A percentile compares a stretch with the other conserved stretches of the same genome.
phyloP scores from a whole-genome alignment of 805 yeast genomes.

The Candida sithepensis region DNA sequence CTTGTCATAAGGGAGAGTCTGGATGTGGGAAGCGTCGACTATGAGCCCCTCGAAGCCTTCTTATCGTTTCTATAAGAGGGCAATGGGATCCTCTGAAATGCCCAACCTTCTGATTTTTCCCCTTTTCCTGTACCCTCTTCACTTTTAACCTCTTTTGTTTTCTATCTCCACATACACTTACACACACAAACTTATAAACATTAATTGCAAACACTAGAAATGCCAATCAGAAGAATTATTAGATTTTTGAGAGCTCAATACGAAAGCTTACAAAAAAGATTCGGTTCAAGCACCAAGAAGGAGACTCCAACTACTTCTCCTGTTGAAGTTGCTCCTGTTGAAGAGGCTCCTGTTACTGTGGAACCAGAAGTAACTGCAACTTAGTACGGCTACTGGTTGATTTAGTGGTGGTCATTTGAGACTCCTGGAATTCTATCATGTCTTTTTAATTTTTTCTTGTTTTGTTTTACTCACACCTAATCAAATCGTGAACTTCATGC shows the following conservation, averaged over 20 bases:
- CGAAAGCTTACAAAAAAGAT: slow-evolving; percentile 29
- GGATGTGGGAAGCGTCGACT: no score
- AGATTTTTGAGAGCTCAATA: slow-evolving; percentile 30
- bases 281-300: slow-evolving; percentile 17
- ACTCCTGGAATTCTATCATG: neutral
- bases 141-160: neutral
- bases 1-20: no score
- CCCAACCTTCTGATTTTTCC: no score
- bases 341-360: slow-evolving; percentile 16
- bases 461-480: neutral
- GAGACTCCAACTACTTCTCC: slow-evolving; percentile 6
- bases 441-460: neutral
- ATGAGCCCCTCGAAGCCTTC: no score
- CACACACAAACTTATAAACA: neutral
- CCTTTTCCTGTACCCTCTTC: neutral
- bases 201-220: slow-evolving; percentile 16
- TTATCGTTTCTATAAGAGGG: no score
- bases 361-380: slow-evolving; percentile 4
- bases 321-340: slow-evolving; percentile 7
- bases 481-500: neutral
- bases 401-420: neutral
- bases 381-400: slow-evolving; percentile 2
- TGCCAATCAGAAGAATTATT: slow-evolving; percentile 34
- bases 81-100: no score
- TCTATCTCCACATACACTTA: slow-evolving; percentile 1